Conservation (phyloP, 306 rosid species). For the Inga laurina region DNA sequence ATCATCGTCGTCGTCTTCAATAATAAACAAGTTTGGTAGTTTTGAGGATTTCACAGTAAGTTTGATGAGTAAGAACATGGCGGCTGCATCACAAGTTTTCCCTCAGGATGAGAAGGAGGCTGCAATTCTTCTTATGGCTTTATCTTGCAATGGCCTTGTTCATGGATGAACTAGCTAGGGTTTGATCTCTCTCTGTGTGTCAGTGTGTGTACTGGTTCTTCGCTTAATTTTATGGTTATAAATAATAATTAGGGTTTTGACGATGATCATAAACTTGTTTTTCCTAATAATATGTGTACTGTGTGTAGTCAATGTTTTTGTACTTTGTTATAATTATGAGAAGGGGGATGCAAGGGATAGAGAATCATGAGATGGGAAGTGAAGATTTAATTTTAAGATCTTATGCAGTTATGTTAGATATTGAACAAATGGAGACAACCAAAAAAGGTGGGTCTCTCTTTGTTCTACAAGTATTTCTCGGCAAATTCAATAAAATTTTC, state of each 20-base stretch:
- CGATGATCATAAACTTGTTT: constrained; percentile 8
- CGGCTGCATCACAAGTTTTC: constrained; percentile 64
- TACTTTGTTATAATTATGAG: not conserved
- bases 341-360: not conserved
- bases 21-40: constrained; percentile 37
- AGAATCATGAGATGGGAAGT: constrained; percentile 1
- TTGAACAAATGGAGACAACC: constrained; percentile 43
- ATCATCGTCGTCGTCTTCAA: not conserved
- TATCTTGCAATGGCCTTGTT: constrained; percentile 80
- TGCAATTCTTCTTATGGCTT: constrained; percentile 88
- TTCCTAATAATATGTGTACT: not conserved
- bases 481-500: constrained; percentile 29
- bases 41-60: constrained; percentile 67
- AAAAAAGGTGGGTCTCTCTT: constrained; percentile 37
- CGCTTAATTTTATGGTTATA: constrained; percentile 12
- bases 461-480: constrained; percentile 30
- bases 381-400: constrained; percentile 10
- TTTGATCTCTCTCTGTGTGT: not conserved
- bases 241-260: constrained; percentile 29
- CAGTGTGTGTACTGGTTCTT: not conserved
- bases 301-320: constrained; percentile 28
- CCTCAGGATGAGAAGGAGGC: constrained; percentile 99
- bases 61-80: constrained; percentile 59
- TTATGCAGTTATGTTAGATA: constrained; percentile 15
- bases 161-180: constrained; percentile 55